These are phyloP conservation scores for Tagetes erecta DNA, from an alignment of 129 eudicot species.

Conservation along the genomic window DNA sequence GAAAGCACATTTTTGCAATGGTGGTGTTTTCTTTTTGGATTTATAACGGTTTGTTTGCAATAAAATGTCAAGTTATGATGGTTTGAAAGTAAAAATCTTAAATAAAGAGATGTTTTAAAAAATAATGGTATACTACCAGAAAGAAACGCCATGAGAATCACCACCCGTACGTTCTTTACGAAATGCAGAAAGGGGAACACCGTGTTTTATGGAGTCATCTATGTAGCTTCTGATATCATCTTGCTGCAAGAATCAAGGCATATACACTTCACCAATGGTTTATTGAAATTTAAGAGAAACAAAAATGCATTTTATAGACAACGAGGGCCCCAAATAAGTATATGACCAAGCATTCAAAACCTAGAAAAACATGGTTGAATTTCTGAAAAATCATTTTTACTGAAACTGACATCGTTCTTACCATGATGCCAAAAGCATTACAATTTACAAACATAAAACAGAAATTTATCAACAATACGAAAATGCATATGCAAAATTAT, in stretches of 20 bases:
- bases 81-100: conserved; percentile 12
- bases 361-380: neutral
- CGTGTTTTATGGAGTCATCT: conserved; percentile 82
- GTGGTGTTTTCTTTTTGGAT: neutral
- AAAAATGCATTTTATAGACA: neutral
- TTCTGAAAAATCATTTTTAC: neutral
- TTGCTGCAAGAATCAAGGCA: conserved; percentile 64
- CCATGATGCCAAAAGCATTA: neutral
- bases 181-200: conserved; percentile 77
- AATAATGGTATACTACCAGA: conserved; percentile 52
- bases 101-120: neutral
- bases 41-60: conserved; percentile 3
- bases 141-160: conserved; percentile 91
- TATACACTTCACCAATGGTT: conserved; percentile 9
- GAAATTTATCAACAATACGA: neutral
- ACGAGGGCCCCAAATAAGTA: neutral
- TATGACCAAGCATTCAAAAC: neutral
- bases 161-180: conserved; percentile 97
- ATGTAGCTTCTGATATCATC: conserved; percentile 91
- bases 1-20: neutral
- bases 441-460: neutral
- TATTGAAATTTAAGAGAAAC: neutral
- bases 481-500: neutral
- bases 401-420: conserved; percentile 2
- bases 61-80: neutral